A percentile compares a stretch with the other conserved stretches of the same genome.
Conservation (phyloP, 441 rosid species). For the Mallotus japonicus region DNA sequence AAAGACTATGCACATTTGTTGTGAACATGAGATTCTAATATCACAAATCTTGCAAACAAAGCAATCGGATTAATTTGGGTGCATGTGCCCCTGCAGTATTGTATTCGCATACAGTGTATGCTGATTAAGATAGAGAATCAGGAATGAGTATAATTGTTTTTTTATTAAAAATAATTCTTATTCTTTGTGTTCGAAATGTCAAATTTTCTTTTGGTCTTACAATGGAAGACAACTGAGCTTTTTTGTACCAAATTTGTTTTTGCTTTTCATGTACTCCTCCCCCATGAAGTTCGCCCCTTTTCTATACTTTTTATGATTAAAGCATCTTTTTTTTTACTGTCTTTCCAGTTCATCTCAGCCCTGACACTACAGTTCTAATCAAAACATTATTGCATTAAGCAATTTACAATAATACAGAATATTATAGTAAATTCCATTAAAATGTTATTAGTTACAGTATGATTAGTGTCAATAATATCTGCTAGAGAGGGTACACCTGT, state of each 20-base stretch:
- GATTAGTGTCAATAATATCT: background rate
- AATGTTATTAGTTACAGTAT: background rate
- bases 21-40: background rate
- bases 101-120: too few relatives aligned
- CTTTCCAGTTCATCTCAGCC: slow-evolving; percentile 18
- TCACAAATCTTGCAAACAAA: background rate
- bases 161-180: background rate
- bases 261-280: slow-evolving; percentile 18
- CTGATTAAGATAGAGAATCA: too few relatives aligned
- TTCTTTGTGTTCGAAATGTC: background rate
- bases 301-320: slow-evolving; percentile 10
- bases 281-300: slow-evolving; percentile 2
- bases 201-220: background rate
- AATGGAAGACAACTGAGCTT: slow-evolving; percentile 17
- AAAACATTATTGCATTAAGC: background rate
- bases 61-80: background rate
- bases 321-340: slow-evolving; percentile 19
- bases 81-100: background rate
- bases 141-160: too few relatives aligned
- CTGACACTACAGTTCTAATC: slow-evolving; percentile 1
- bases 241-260: background rate
- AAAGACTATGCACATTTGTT: too few relatives aligned
- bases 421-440: background rate
- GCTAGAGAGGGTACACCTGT: too few relatives aligned
- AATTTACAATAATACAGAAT: too few relatives aligned